phyloP scores from a whole-genome alignment of 148 eudicot genomes.

The Silene conica region DNA sequence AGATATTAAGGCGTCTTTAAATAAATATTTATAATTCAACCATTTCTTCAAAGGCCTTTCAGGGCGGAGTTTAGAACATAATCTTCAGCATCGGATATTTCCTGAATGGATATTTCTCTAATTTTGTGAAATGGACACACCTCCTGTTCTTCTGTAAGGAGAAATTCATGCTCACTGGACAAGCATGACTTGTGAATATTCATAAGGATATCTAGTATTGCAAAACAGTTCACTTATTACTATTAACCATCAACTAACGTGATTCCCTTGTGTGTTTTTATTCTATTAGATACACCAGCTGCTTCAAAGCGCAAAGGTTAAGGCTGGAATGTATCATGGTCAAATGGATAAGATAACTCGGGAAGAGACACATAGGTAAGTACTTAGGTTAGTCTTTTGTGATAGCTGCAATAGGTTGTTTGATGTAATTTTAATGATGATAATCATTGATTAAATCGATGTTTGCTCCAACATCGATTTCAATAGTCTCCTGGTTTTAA shows the following conservation, averaged over 20 bases:
- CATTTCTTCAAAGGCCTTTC: background rate
- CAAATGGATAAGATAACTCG: constrained; percentile 63
- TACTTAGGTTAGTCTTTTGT: background rate
- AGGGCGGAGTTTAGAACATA: background rate
- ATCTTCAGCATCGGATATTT: background rate
- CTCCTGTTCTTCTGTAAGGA: background rate
- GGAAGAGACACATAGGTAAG: constrained; percentile 65
- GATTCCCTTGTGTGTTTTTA: constrained; percentile 3
- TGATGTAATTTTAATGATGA: too few species aligned
- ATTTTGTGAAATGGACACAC: background rate
- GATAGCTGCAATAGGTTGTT: too few species aligned
- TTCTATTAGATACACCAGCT: constrained; percentile 45
- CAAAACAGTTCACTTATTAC: background rate
- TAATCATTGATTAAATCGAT: too few species aligned
- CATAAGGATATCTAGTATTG: constrained; percentile 1
- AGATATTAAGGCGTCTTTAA: too few species aligned
- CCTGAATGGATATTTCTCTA: background rate
- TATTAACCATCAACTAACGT: constrained; percentile 5
- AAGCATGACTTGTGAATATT: background rate
- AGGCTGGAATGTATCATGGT: constrained; percentile 80
- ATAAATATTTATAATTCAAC: background rate
- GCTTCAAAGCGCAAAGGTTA: constrained; percentile 52
- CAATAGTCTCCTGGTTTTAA: too few species aligned
- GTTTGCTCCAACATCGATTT: too few species aligned
- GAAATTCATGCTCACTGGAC: background rate